Evolutionary conservation across 2,329 filamentous ascomycete genomes (phyloP).

Genomic region (Beauveria pseudobassiana): DNA sequence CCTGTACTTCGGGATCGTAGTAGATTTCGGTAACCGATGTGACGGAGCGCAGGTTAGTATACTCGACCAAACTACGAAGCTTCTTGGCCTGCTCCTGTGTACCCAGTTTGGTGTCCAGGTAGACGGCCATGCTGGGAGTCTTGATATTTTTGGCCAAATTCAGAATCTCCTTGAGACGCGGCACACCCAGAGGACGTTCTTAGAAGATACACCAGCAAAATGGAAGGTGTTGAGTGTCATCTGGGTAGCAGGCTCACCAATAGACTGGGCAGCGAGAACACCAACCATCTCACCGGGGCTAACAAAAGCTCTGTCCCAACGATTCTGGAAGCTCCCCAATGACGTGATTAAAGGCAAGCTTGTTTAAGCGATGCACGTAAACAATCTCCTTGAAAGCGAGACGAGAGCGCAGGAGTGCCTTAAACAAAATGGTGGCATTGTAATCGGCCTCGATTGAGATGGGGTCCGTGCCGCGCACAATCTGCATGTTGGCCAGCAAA

Average conservation of each 20-base stretch:
- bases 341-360: constrained; percentile 86
- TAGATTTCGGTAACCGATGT: constrained; percentile 92
- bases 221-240: constrained; percentile 99
- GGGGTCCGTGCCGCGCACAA: constrained; percentile 77
- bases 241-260: constrained; percentile 96
- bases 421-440: constrained; percentile 86
- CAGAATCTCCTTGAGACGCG: constrained; percentile 97
- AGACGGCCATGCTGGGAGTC: constrained; percentile 94
- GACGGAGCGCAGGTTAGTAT: constrained; percentile 87
- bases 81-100: constrained; percentile 76
- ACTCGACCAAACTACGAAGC: constrained; percentile 83
- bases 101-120: constrained; percentile 57
- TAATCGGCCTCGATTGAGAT: constrained; percentile 81
- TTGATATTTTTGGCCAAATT: constrained; percentile 98
- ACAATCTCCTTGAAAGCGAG: constrained; percentile 91
- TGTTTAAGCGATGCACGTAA: constrained; percentile 76
- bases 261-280: constrained; percentile 94
- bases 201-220: constrained; percentile 98
- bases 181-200: constrained; percentile 98
- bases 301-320: constrained; percentile 79
- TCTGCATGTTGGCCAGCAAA: constrained; percentile 68
- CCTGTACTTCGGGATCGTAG: constrained; percentile 86
- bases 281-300: constrained; percentile 98
- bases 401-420: constrained; percentile 80
- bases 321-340: constrained; percentile 83